phyloP scores from a whole-genome alignment of 768 basidiomycete genomes.

The Peribolospora kevripleyi region DNA sequence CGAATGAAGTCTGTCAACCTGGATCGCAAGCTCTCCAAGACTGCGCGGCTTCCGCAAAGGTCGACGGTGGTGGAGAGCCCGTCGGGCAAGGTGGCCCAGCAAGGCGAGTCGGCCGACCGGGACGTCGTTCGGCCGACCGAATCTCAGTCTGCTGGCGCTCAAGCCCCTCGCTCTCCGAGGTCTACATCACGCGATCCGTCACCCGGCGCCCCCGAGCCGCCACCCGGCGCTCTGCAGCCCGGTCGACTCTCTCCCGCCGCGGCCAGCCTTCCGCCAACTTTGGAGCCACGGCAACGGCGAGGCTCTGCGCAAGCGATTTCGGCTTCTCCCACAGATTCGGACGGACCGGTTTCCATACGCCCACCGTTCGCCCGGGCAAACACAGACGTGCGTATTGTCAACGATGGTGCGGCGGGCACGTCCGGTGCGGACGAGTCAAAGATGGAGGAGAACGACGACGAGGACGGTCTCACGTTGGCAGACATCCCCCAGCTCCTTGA shows the following conservation, averaged over 20 bases:
- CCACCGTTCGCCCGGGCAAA: conserved; percentile 53
- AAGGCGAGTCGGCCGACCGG: no score
- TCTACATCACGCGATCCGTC: no score
- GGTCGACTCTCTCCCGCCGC: no score
- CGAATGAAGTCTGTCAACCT: conserved; percentile 82
- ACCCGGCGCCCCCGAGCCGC: no score
- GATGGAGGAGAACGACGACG: conserved; percentile 19
- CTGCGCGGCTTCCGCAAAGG: conserved; percentile 69
- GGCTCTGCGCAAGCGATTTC: no score
- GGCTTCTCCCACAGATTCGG: no score
- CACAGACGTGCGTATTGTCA: conserved; percentile 69
- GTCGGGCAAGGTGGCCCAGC: conserved; percentile 57
- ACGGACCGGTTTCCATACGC: conserved; percentile 23
- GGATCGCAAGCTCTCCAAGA: conserved; percentile 69
- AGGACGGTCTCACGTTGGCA: conserved; percentile 72
- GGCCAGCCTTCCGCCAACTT: no score
- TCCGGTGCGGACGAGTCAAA: neutral
- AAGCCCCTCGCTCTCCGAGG: no score
- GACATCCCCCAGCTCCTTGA: conserved; percentile 86
- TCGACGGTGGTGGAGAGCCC: conserved; percentile 93
- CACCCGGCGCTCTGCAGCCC: no score
- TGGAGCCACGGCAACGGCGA: no score
- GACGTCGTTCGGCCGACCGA: no score
- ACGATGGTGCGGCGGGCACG: conserved; percentile 29
- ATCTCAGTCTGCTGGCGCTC: no score